These are phyloP conservation scores for Apocynum venetum DNA, from an alignment of 257 asterid species.

Conservation along the genomic window DNA sequence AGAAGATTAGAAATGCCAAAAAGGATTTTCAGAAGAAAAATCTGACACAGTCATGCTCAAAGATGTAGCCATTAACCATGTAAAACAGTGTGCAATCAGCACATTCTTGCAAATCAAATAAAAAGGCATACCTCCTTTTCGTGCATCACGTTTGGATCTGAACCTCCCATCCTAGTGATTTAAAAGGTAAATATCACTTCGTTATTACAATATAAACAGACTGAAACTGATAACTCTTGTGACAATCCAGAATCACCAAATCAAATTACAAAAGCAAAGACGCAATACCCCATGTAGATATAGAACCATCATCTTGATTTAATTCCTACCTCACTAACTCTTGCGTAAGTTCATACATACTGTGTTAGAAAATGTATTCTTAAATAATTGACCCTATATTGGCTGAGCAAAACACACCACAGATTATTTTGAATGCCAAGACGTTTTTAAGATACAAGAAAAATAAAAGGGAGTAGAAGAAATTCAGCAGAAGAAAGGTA, in stretches of 20 bases:
- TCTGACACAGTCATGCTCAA: background rate
- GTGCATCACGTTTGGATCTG: constrained; percentile 97
- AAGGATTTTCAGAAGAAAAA: background rate
- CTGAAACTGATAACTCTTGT: constrained; percentile 6
- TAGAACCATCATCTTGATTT: background rate
- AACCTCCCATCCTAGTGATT: constrained; percentile 88
- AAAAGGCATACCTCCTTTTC: constrained; percentile 82
- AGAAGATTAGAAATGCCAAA: background rate
- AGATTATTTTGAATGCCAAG: background rate
- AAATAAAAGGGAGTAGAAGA: background rate
- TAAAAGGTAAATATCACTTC: constrained; percentile 37
- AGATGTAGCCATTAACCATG: background rate
- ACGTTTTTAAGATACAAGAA: background rate
- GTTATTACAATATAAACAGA: constrained; percentile 16
- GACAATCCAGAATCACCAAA: constrained; percentile 8
- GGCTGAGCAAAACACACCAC: background rate
- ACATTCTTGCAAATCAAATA: constrained; percentile 10
- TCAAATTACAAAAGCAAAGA: background rate
- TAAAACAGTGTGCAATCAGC: background rate
- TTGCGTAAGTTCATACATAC: background rate
- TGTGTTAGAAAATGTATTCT: background rate
- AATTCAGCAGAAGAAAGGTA: background rate
- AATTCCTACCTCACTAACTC: background rate
- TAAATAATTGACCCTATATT: background rate
- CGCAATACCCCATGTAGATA: background rate